Base-by-base conservation (phyloP, 2,329 filamentous ascomycete species). In the Ophiostoma angusticollis region DNA sequence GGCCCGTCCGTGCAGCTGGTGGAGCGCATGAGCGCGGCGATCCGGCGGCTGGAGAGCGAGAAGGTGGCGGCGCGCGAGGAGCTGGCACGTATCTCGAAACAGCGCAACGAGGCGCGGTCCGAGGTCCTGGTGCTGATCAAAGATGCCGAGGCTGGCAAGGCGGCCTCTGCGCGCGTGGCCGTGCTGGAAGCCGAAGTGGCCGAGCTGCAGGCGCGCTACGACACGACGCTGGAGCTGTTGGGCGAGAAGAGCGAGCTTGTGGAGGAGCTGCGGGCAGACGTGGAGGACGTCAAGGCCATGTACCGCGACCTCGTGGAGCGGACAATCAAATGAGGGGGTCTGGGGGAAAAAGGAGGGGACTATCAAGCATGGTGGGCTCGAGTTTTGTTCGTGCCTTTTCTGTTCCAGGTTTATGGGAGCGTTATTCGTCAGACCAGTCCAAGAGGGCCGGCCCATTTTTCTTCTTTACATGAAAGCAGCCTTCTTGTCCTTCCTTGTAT, bases 171-270 rank as follows among this genome's bases (percentile, higher is more conserved):
- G 37, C 74, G 70, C 43, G 70, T 86, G 1, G 63, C 66, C 16
- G 67, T 71, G 43, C 58, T 95, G 12, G 80, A 93, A 57, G 62
- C 60, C 32, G 45, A 85, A 49, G 64, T 94, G 35, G 63, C 61
- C 21, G 72, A 74, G 30, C 65, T 95, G 47, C 78, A 84, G 52
- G 66, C 74, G 45, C 70, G 89, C 51, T 94, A 96, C 56, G 78
- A 93, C 55, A 91, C 86, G 12, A 93, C 85, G 43, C 66, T 98
- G 38, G 87, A 96, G 63, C 80, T 96, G 76, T 63, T 98, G 41
- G 91, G 91, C 2, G 91, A 98, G 71, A 94, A 94, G 72, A 94
- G 85, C 58, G 91, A 98, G 66, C 65, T 81, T 53, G 87, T 94
- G 2, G 86, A 94, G 54, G 91, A 98, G 66, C 64, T 98, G 49